A percentile compares a stretch with the other conserved stretches of the same genome.
Evolutionary conservation across 371 early-diverging fungal species (phyloP).

Genomic region (Mortierella sp.): DNA sequence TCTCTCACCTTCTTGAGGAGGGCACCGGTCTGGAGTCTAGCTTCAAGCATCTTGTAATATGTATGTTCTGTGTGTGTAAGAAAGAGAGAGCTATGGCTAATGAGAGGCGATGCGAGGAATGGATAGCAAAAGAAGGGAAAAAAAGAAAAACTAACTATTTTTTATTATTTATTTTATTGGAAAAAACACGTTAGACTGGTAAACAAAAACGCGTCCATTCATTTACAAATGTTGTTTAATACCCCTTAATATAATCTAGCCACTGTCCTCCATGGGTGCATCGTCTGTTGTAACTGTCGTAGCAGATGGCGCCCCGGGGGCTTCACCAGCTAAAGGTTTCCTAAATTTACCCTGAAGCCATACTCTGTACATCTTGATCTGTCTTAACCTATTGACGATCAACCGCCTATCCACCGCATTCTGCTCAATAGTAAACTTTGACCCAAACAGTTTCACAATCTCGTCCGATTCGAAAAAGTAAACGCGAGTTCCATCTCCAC

Average conservation of each 20-base stretch:
- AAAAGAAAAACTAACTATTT: not conserved
- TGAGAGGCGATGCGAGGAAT: constrained; percentile 1
- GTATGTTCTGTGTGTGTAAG: not conserved
- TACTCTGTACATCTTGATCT: constrained; percentile 97
- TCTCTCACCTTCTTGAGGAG: constrained; percentile 79
- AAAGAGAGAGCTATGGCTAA: not conserved
- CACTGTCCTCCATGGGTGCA: not conserved
- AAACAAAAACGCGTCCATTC: constrained; percentile 1
- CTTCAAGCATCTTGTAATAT: constrained; percentile 79
- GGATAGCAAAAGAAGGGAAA: constrained; percentile 10
- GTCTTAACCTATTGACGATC: constrained; percentile 91
- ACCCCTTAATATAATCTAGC: not conserved
- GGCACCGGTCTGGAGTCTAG: constrained; percentile 81
- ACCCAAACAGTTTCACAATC: constrained; percentile 68
- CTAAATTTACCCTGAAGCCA: constrained; percentile 98
- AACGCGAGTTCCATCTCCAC: constrained; percentile 87
- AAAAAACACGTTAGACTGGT: not conserved
- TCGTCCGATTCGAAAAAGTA: constrained; percentile 76
- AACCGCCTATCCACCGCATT: constrained; percentile 95
- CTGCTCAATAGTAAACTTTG: constrained; percentile 78
- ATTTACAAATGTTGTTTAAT: not conserved
- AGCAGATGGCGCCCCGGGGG: constrained; percentile 39
- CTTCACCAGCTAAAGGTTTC: constrained; percentile 64
- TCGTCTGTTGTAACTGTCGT: constrained; percentile 36
- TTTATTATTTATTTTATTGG: not conserved